These are phyloP conservation scores for Lepidopterella palustris DNA, from an alignment of 495 filamentous ascomycete species.

Conservation along the genomic window DNA sequence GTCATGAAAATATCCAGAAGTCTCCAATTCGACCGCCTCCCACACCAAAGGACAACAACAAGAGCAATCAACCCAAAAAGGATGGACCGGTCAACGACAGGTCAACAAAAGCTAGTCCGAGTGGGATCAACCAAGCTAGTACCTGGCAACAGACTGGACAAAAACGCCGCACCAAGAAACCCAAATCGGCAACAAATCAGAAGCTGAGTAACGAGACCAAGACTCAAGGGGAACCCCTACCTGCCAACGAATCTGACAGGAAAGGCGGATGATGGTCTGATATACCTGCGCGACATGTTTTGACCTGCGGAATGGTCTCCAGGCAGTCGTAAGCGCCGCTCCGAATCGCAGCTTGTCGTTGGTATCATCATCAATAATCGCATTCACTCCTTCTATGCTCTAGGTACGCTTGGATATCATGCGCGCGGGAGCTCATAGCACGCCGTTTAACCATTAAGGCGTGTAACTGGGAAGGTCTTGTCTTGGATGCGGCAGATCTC, in stretches of 20 bases:
- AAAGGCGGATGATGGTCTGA: slow-evolving; percentile 36
- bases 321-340: neutral
- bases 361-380: neutral
- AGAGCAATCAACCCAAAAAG: neutral
- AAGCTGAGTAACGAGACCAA: slow-evolving; percentile 14
- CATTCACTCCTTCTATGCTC: neutral
- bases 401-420: neutral
- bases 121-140: neutral
- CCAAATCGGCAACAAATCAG: slow-evolving; percentile 17
- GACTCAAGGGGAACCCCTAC: slow-evolving; percentile 31
- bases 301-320: neutral
- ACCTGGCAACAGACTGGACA: slow-evolving; percentile 32
- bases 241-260: slow-evolving; percentile 37
- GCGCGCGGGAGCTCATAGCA: neutral
- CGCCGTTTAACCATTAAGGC: neutral
- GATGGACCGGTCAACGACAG: neutral
- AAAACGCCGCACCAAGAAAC: slow-evolving; percentile 27
- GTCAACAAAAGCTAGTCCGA: neutral
- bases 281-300: neutral
- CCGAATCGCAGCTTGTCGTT: neutral
- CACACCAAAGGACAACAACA: neutral
- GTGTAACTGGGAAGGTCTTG: neutral
- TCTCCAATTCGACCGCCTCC: neutral
- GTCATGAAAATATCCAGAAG: slow-evolving; percentile 20
- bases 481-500: neutral